These are phyloP conservation scores for Yamadazyma mexicana DNA, from an alignment of 1,139 yeast genomes.

Conservation along the genomic window DNA sequence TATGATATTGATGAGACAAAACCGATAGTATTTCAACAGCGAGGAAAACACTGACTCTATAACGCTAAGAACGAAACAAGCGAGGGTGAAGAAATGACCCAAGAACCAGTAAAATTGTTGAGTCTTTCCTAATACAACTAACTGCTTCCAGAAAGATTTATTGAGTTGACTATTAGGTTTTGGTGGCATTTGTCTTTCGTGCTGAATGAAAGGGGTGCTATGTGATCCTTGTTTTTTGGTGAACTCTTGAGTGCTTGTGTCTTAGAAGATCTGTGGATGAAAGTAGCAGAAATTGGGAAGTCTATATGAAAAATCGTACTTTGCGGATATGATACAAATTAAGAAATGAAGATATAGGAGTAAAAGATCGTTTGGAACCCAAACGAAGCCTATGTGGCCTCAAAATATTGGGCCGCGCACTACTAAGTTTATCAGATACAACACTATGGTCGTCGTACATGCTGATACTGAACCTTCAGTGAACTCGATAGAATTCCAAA, in stretches of 20 bases:
- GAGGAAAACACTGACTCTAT: slow-evolving; percentile 33
- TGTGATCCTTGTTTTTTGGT: too few relatives aligned
- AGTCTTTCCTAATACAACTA: slow-evolving; percentile 25
- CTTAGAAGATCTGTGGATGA: too few relatives aligned
- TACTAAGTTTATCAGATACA: not conserved
- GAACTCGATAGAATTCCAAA: too few relatives aligned
- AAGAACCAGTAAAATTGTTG: slow-evolving; percentile 57
- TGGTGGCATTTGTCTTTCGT: not conserved
- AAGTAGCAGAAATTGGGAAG: too few relatives aligned
- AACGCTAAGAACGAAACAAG: slow-evolving; percentile 31
- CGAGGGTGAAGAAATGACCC: slow-evolving; percentile 44
- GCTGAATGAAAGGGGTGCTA: not conserved
- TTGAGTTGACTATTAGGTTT: not conserved
- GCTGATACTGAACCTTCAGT: too few relatives aligned
- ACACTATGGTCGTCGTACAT: too few relatives aligned
- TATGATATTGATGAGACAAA: slow-evolving; percentile 41
- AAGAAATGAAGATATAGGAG: not conserved
- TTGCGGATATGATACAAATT: not conserved
- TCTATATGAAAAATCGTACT: not conserved
- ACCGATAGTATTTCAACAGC: slow-evolving; percentile 34
- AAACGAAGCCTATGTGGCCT: not conserved
- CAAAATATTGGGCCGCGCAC: too few relatives aligned
- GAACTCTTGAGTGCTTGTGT: too few relatives aligned
- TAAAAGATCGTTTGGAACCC: not conserved
- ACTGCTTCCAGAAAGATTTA: slow-evolving; percentile 7